Percentiles rank a stretch among this genome's conserved stretches.
phyloP scores from a whole-genome alignment of 1,284 basidiomycete genomes.

The Ceratobasidium sp. region DNA sequence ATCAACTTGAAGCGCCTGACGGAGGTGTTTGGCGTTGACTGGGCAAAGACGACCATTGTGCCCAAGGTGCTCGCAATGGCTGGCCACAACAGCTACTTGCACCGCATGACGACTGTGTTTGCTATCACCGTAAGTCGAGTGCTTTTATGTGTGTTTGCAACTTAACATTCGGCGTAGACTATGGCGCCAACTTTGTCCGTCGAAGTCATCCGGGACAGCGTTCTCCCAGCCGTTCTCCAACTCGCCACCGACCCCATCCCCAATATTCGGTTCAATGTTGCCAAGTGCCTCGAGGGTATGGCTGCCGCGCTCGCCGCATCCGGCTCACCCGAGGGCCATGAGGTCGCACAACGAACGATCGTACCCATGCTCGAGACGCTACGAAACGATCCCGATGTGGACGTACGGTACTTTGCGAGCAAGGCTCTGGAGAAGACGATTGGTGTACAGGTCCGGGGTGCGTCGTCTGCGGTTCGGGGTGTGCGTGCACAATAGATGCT shows the following conservation, averaged over 20 bases:
- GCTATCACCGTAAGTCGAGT: constrained; percentile 88
- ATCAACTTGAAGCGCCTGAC: constrained; percentile 98
- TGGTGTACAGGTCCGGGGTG: constrained; percentile 45
- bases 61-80: constrained; percentile 99
- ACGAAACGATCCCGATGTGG: constrained; percentile 92
- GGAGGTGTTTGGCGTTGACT: constrained; percentile 98
- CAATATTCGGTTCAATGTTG: constrained; percentile 99
- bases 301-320: constrained; percentile 73
- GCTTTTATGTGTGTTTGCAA: constrained; percentile 40
- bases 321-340: constrained; percentile 75
- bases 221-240: constrained; percentile 87
- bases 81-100: constrained; percentile 96
- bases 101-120: constrained; percentile 99
- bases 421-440: constrained; percentile 74
- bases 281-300: constrained; percentile 92
- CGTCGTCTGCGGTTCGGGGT: constrained; percentile 26
- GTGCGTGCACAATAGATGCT: neutral
- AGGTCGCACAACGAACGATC: constrained; percentile 80
- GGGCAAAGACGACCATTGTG: constrained; percentile 95
- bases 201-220: constrained; percentile 86
- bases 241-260: constrained; percentile 95
- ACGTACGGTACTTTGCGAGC: constrained; percentile 89
- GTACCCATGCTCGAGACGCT: constrained; percentile 87
- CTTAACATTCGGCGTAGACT: constrained; percentile 66
- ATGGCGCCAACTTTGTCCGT: constrained; percentile 94